Evolutionary conservation across 169 alveolate species (phyloP).

Genomic region (Plasmodium malariae): DNA sequence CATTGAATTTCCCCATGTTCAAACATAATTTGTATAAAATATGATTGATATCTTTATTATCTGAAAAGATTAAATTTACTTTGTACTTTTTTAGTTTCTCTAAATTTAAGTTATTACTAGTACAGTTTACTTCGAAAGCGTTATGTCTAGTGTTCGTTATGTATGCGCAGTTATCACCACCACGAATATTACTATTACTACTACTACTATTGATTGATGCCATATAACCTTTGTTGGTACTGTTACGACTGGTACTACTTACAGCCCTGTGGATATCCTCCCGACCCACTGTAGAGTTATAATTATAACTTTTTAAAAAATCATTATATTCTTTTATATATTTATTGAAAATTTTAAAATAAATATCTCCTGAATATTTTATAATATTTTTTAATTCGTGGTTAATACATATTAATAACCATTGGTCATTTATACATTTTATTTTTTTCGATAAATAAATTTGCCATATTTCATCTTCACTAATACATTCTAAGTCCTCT

Average conservation of each 20-base stretch:
- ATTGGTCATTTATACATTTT: conserved; percentile 61
- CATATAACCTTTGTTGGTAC: background rate
- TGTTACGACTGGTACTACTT: background rate
- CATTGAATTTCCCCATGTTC: conserved; percentile 53
- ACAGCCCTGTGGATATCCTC: too few relatives aligned
- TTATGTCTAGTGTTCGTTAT: conserved; percentile 4
- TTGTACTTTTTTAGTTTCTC: conserved; percentile 49
- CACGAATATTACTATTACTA: background rate
- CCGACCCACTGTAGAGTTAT: background rate
- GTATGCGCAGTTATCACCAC: background rate
- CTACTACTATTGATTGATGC: background rate
- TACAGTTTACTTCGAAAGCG: conserved; percentile 42
- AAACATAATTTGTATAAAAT: conserved; percentile 64
- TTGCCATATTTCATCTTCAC: conserved; percentile 77
- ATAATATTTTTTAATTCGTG: conserved; percentile 57
- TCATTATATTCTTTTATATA: conserved; percentile 68
- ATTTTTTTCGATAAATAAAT: conserved; percentile 62
- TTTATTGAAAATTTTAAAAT: conserved; percentile 66
- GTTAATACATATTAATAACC: conserved; percentile 66
- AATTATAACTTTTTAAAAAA: conserved; percentile 50
- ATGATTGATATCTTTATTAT: conserved; percentile 62
- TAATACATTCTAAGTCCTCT: conserved; percentile 41
- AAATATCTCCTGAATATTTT: conserved; percentile 48
- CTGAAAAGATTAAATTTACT: conserved; percentile 71
- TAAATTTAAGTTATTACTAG: conserved; percentile 24